A percentile compares a stretch with the other conserved stretches of the same genome.
Evolutionary conservation across 1,284 basidiomycete species (phyloP).

Genomic region (Inonotus hispidus): DNA sequence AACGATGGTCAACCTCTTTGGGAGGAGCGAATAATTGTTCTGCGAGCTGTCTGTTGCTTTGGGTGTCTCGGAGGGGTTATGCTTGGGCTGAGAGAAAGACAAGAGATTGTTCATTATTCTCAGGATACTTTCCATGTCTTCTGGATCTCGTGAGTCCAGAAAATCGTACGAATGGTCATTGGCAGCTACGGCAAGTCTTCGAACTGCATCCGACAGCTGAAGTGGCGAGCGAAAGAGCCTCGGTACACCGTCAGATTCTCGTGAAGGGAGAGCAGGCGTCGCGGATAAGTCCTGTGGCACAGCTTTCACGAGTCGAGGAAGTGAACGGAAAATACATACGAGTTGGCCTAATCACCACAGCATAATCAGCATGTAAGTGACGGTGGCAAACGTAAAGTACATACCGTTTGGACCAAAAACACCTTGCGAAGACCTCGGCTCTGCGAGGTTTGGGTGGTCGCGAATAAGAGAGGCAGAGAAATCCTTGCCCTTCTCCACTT

Average conservation of each 20-base stretch:
- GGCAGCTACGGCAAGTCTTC: slow-evolving; percentile 52
- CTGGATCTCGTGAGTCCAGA: slow-evolving; percentile 38
- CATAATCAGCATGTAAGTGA: not conserved
- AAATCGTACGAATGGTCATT: slow-evolving; percentile 39
- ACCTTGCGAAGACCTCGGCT: slow-evolving; percentile 72
- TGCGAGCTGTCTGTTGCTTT: slow-evolving; percentile 29
- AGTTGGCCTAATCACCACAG: slow-evolving; percentile 58
- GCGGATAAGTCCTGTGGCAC: slow-evolving; percentile 44
- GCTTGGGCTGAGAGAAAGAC: slow-evolving; percentile 50
- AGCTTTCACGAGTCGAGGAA: slow-evolving; percentile 62
- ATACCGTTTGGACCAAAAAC: slow-evolving; percentile 83
- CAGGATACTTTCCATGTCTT: slow-evolving; percentile 48
- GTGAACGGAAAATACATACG: slow-evolving; percentile 79
- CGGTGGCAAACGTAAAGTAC: slow-evolving; percentile 15
- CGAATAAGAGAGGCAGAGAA: slow-evolving; percentile 38
- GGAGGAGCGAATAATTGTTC: slow-evolving; percentile 34
- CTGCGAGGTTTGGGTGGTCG: slow-evolving; percentile 69
- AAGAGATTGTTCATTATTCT: slow-evolving; percentile 72
- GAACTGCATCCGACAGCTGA: slow-evolving; percentile 62
- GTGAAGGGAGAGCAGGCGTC: slow-evolving; percentile 37
- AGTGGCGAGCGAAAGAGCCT: slow-evolving; percentile 57
- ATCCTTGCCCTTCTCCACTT: slow-evolving; percentile 46
- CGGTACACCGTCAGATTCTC: slow-evolving; percentile 29
- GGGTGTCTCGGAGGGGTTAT: slow-evolving; percentile 31
- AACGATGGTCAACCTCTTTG: slow-evolving; percentile 55